Conservation (phyloP, 225 moss, liverwort and hornwort species). For the Straminergon stramineum region DNA sequence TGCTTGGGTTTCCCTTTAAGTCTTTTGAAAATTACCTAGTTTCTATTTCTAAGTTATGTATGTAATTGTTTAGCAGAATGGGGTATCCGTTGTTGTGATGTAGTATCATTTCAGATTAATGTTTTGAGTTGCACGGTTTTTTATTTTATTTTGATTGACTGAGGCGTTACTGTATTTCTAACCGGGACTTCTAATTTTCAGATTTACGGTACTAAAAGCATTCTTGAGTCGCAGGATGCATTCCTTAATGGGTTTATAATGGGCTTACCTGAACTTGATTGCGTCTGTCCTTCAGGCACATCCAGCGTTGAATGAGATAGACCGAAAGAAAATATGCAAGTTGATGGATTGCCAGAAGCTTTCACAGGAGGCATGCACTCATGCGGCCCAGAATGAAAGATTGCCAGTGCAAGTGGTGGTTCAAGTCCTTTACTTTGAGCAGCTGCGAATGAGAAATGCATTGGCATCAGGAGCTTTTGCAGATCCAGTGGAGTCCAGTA, state of each 20-base stretch:
- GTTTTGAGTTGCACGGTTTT: not conserved
- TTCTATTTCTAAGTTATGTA: not conserved
- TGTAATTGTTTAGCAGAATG: not conserved
- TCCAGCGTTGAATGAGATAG: constrained; percentile 71
- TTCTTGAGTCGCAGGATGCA: not conserved
- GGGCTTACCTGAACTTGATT: not conserved
- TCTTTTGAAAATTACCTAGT: not conserved
- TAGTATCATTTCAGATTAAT: not conserved
- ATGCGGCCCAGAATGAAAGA: constrained; percentile 97
- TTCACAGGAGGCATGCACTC: constrained; percentile 97
- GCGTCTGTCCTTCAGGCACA: constrained; percentile 60
- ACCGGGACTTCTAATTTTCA: not conserved
- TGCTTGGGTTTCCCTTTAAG: not conserved
- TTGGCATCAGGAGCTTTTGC: constrained; percentile 53
- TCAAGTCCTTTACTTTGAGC: constrained; percentile 98
- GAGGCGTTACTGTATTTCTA: not conserved
- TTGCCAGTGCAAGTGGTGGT: constrained; percentile 94
- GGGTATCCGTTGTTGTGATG: not conserved
- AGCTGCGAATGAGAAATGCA: constrained; percentile 83
- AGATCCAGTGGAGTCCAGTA: constrained; percentile 42
- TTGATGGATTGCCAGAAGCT: constrained; percentile 98
- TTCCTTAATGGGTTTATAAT: not conserved
- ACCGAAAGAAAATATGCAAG: constrained; percentile 91
- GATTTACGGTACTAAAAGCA: not conserved
- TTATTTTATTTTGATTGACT: not conserved